Base-by-base conservation (phyloP, 2,329 filamentous ascomycete genomes). In the Madurella fahalii region DNA sequence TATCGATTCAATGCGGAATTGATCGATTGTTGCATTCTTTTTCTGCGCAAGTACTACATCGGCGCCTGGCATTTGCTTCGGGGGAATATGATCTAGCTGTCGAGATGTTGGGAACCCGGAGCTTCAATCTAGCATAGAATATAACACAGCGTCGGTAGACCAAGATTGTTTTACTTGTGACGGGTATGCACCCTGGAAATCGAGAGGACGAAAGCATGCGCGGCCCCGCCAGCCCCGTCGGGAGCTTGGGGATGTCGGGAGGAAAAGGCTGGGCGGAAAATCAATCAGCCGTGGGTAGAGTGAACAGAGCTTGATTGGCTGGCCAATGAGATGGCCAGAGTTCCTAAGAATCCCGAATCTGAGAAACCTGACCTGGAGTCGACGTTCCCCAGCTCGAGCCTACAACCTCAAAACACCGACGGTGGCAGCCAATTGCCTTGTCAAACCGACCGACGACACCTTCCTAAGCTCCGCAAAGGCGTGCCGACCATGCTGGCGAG, bases 401-500 rank as follows among this genome's bases (percentile, higher is more conserved):
- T 58, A 51, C 59, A 60, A 61, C 61, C 60, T 65, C 59, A 60
- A 60, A 61, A 57, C 58, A 64, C 54, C 63, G 66, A 67, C 67
- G 67, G 68, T 68, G 68, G 67, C 68, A 67, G 65, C 65, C 68
- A 67, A 70, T 70, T 71, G 69, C 68, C 69, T 64, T 65, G 65
- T 67, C 66, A 62, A 62, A 60, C 61, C 65, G 58, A 65, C 63
- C 62, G 62, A 52, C 63, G 63, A 65, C 63, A 63, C 63, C 63
- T 67, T 66, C 66, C 66, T 54, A 62, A 68, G 67, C 69, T 65
- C 67, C 67, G 71, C 71, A 65, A 65, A 73, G 70, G 69, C 65
- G 71, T 70, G 74, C 74, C 75, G 81, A 87, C 75, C 73, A 96
- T 97, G 93, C 86, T 96, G 83, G 88, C 90, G 79, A 89, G 91